These are phyloP conservation scores for Staphylotrichum longicolle DNA, from an alignment of 495 filamentous ascomycete species.

Conservation along the genomic window DNA sequence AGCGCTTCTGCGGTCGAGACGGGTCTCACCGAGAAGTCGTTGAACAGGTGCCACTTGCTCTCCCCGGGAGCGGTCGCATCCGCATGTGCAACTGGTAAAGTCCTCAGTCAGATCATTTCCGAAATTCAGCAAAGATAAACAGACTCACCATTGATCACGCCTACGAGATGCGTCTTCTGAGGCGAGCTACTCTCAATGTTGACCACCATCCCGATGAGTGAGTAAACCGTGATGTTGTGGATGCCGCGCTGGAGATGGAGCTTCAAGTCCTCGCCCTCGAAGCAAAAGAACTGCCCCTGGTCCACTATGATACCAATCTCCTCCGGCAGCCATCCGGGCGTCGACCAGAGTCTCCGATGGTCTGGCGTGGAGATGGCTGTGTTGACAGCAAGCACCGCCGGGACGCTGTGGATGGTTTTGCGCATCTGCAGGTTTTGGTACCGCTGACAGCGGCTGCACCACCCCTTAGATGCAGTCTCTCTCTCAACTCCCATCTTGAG, in stretches of 20 bases:
- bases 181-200: conserved; percentile 81
- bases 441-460: conserved; percentile 82
- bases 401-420: conserved; percentile 75
- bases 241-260: conserved; percentile 60
- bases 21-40: conserved; percentile 90
- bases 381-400: conserved; percentile 81
- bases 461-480: conserved; percentile 77
- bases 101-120: conserved; percentile 21
- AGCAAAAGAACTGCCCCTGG: conserved; percentile 79
- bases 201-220: conserved; percentile 84
- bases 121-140: conserved; percentile 9
- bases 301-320: conserved; percentile 87
- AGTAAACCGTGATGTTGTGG: conserved; percentile 77
- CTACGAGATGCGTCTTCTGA: conserved; percentile 87
- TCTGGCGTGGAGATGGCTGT: conserved; percentile 68
- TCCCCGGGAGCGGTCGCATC: conserved; percentile 50
- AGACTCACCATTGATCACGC: conserved; percentile 72
- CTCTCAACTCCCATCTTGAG: conserved; percentile 84
- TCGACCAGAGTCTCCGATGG: conserved; percentile 76
- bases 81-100: conserved; percentile 62
- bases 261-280: conserved; percentile 80
- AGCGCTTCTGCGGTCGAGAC: conserved; percentile 76
- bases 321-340: conserved; percentile 84
- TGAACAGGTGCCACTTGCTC: conserved; percentile 88
- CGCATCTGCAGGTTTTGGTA: conserved; percentile 79